A percentile compares a stretch with the other conserved stretches of the same genome.
Evolutionary conservation across 768 basidiomycete species (phyloP).

Genomic region (Tricholoma bakamatsutake): DNA sequence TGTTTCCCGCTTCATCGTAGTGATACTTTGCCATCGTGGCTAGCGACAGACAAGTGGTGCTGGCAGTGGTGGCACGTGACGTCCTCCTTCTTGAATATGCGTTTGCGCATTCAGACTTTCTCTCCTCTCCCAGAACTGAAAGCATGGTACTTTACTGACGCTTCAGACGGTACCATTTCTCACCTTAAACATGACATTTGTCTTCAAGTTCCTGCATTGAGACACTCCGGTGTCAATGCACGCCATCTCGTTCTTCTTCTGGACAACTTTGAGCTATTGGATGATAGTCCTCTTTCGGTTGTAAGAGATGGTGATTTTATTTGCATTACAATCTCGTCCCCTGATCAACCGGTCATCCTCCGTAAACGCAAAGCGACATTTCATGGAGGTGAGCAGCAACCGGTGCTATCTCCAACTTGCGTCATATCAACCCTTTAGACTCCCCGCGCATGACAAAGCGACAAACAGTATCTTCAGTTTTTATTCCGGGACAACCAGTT

Average conservation of each 20-base stretch:
- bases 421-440: neutral
- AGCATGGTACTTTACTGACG: constrained; percentile 45
- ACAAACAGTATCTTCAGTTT: constrained; percentile 16
- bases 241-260: constrained; percentile 27
- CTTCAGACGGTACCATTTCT: constrained; percentile 19
- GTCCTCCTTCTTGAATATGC: constrained; percentile 26
- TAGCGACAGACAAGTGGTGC: neutral
- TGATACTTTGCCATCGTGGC: constrained; percentile 65
- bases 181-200: constrained; percentile 36
- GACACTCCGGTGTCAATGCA: constrained; percentile 14
- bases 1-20: constrained; percentile 81
- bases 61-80: neutral
- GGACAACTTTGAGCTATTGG: constrained; percentile 45
- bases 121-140: constrained; percentile 43
- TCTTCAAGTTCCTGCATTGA: constrained; percentile 26
- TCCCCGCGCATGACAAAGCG: constrained; percentile 17
- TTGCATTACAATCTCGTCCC: constrained; percentile 20
- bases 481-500: constrained; percentile 2
- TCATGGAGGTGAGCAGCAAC: neutral
- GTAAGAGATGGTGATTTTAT: constrained; percentile 48
- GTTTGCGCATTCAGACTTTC: constrained; percentile 43
- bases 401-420: neutral
- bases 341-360: neutral
- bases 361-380: neutral
- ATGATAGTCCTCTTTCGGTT: constrained; percentile 30